Evolutionary conservation across 139 green algal species (phyloP).

Genomic region (Gonium pectorale): DNA sequence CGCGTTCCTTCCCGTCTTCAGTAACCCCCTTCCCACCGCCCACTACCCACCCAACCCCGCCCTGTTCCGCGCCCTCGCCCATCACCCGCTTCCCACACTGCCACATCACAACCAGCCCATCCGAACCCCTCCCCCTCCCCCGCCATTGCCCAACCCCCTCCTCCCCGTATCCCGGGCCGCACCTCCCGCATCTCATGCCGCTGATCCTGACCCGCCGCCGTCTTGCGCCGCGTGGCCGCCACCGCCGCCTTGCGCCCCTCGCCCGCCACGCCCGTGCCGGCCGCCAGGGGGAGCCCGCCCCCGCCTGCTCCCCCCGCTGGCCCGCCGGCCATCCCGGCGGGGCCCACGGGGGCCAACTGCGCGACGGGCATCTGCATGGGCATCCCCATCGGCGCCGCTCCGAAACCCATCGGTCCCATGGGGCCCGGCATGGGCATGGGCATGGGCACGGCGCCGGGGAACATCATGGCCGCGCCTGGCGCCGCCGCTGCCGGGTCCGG

Average conservation of each 20-base stretch:
- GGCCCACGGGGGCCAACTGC: background rate
- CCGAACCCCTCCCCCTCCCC: background rate
- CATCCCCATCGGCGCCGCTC: no score
- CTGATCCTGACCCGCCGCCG: conserved; percentile 28
- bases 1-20: background rate
- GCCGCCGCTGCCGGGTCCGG: no score
- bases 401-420: no score
- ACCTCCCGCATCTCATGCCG: conserved; percentile 34
- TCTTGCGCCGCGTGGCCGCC: conserved; percentile 18
- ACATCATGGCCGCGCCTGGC: background rate
- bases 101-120: no score
- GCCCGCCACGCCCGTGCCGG: background rate
- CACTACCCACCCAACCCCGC: no score
- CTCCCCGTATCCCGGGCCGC: no score
- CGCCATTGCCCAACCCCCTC: background rate
- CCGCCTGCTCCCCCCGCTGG: background rate
- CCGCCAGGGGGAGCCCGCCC: background rate
- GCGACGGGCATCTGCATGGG: background rate
- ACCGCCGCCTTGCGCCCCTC: background rate
- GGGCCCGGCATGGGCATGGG: background rate
- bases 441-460: background rate
- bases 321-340: background rate
- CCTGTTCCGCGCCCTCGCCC: background rate
- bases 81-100: background rate
- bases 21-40: background rate